Percentiles rank a stretch among this genome's conserved stretches.
Conservation (phyloP, 2,329 filamentous ascomycete genomes). For the Drechslerella coelobrocha region DNA sequence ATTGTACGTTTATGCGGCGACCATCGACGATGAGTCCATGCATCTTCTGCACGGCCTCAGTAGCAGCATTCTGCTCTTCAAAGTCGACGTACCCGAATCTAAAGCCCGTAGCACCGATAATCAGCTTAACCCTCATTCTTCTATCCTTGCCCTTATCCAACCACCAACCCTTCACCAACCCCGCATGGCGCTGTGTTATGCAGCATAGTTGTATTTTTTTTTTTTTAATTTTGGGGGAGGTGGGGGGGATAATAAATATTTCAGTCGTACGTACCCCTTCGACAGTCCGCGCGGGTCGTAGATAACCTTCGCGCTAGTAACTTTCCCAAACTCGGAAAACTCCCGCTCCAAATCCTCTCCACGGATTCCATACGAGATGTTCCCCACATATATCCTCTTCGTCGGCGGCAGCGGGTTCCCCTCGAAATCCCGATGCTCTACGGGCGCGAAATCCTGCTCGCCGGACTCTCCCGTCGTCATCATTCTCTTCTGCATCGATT, state of each 20-base stretch:
- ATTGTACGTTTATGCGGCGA: constrained; percentile 70
- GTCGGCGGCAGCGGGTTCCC: constrained; percentile 56
- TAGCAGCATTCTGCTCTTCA: constrained; percentile 63
- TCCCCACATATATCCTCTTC: constrained; percentile 69
- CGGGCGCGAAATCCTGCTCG: neutral
- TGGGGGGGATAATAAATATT: constrained; percentile 12
- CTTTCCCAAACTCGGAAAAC: constrained; percentile 67
- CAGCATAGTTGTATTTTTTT: neutral
- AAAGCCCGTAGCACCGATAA: constrained; percentile 4
- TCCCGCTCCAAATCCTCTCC: constrained; percentile 67
- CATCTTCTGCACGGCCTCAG: constrained; percentile 65
- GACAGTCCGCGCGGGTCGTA: constrained; percentile 70
- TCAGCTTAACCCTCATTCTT: too few species aligned
- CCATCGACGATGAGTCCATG: constrained; percentile 70
- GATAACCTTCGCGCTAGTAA: constrained; percentile 65
- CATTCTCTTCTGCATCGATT: neutral
- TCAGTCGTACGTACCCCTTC: constrained; percentile 70
- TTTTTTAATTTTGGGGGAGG: constrained; percentile 11
- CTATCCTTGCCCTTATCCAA: too few species aligned
- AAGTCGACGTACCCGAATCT: constrained; percentile 74
- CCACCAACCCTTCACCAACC: too few species aligned
- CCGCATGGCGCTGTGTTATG: too few species aligned
- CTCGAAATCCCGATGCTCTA: constrained; percentile 14
- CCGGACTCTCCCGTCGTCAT: neutral
- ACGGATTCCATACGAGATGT: constrained; percentile 73